Base-by-base conservation (phyloP, 257 asterid species). In the Fraxinus anomala region DNA sequence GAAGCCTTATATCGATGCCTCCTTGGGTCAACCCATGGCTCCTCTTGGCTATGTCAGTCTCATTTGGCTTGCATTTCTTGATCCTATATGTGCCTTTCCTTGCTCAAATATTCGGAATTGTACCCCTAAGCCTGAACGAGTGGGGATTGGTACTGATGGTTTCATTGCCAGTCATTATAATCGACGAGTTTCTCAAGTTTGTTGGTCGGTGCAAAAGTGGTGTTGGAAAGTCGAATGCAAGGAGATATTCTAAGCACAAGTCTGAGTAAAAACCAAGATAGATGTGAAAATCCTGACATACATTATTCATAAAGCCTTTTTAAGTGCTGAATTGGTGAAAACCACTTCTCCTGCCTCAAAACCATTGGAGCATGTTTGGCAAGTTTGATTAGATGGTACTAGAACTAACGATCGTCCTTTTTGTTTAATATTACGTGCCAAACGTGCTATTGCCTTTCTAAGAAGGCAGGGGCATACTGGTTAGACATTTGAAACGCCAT, bases 21-120 rank as follows among this genome's bases (percentile, higher is more conserved):
- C 99, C 99, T 0, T 96, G 99, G 99, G 97, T 93, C 83, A 96
- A 96, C 90, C 99, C 97, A 0, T 88, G 94, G 92, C 94, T 96
- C 51, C 98, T 96, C 72, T 63, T 96, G 87, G 99, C 99, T 7
- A 93, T 96, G 98, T 92, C 99, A 0, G 74, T 92, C 82, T 96
- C 99, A 3, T 96, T 96, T 16, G 99, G 97, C 54, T 49, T 96
- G 88, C 99, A 96, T 83, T 93, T 93, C 87, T 80, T 96, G 90
- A 96, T 96, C 77, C 90, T 96, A 34, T 96, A 96, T 17, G 98
- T 96, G 69, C 99, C 99, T 13, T 92, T 92, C 90, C 92, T 96
- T 1, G 98, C 99, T 47, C 90, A 87, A 77, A 82, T 93, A 37
- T 96, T 96, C n/a, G 97, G 97, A 63, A 92, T 96, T 2, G 99